phyloP scores from a whole-genome alignment of 441 rosid species.

The Viola pubescens region DNA sequence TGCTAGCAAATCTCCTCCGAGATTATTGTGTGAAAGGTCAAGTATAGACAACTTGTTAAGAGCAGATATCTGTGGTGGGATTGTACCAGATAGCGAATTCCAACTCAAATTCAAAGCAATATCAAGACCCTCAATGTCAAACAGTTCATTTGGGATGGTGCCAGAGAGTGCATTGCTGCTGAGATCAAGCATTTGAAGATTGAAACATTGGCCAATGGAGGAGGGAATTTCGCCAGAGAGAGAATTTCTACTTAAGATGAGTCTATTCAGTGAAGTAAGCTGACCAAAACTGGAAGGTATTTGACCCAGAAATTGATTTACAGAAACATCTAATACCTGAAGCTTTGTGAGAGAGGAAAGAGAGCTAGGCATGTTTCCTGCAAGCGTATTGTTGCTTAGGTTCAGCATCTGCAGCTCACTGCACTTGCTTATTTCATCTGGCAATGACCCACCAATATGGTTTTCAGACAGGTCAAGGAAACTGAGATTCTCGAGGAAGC shows the following conservation, averaged over 20 bases:
- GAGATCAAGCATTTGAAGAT: slow-evolving; percentile 55
- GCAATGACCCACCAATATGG: slow-evolving; percentile 48
- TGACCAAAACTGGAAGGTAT: slow-evolving; percentile 51
- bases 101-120: slow-evolving; percentile 58
- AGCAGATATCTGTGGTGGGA: slow-evolving; percentile 47
- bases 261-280: slow-evolving; percentile 50
- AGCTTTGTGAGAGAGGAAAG: slow-evolving; percentile 37
- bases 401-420: slow-evolving; percentile 59
- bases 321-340: slow-evolving; percentile 55
- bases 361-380: slow-evolving; percentile 45
- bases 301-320: slow-evolving; percentile 38
- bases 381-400: slow-evolving; percentile 42
- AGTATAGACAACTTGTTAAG: slow-evolving; percentile 57
- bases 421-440: slow-evolving; percentile 50
- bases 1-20: slow-evolving; percentile 39
- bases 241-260: slow-evolving; percentile 40
- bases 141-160: slow-evolving; percentile 47
- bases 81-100: slow-evolving; percentile 46
- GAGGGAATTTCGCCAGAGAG: slow-evolving; percentile 48
- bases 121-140: slow-evolving; percentile 46
- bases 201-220: slow-evolving; percentile 49
- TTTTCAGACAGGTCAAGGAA: slow-evolving; percentile 63
- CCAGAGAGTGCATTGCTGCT: slow-evolving; percentile 53
- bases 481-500: slow-evolving; percentile 38
- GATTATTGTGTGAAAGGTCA: slow-evolving; percentile 62